Evolutionary conservation across 2,329 filamentous ascomycete species (phyloP).

Genomic region (Botrytis aclada): DNA sequence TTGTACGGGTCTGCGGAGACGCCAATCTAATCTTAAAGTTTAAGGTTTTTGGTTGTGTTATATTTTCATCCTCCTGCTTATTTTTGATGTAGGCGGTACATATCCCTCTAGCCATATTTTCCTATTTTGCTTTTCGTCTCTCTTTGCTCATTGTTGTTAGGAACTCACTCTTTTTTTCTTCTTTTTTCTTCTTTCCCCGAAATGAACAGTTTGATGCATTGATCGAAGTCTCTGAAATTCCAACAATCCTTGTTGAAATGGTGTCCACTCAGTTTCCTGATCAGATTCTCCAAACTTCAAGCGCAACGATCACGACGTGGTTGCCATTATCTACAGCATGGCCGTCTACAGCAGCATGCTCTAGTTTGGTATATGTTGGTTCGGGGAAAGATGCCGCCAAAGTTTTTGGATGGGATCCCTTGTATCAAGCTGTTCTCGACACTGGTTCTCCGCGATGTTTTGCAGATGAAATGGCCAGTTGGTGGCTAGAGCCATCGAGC

Average conservation of each 20-base stretch:
- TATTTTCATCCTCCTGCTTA: slow-evolving; percentile 8
- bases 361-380: slow-evolving; percentile 1
- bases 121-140: background rate
- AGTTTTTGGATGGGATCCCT: slow-evolving; percentile 13
- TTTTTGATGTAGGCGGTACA: background rate
- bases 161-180: background rate
- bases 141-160: background rate
- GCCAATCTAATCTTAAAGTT: background rate
- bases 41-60: background rate
- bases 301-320: slow-evolving; percentile 2
- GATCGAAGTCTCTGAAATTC: background rate
- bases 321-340: slow-evolving; percentile 12
- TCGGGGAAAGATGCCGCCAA: background rate
- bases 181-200: background rate
- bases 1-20: background rate
- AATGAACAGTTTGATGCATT: background rate
- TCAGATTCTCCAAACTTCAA: slow-evolving; percentile 7
- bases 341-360: slow-evolving; percentile 8
- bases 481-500: slow-evolving; percentile 13
- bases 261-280: background rate
- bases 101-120: background rate
- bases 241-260: background rate
- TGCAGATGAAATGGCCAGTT: slow-evolving; percentile 10
- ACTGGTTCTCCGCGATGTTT: slow-evolving; percentile 14
- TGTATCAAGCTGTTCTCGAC: slow-evolving; percentile 9